These are phyloP conservation scores for Delphinella strobiligena DNA, from an alignment of 2,329 filamentous ascomycete genomes.

Conservation along the genomic window DNA sequence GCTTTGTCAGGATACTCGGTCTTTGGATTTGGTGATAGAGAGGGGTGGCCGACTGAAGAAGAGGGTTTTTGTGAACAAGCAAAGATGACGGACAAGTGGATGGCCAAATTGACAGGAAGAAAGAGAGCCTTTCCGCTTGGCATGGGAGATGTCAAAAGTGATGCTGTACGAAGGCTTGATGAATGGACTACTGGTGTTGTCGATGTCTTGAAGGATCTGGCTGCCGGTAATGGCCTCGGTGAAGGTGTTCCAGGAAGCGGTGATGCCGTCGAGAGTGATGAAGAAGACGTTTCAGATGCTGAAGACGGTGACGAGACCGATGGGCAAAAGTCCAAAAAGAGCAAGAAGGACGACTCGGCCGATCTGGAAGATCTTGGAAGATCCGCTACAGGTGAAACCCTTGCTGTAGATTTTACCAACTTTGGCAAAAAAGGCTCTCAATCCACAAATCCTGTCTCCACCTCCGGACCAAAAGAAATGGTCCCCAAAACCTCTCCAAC, in stretches of 20 bases:
- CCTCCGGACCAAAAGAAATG: constrained; percentile 66
- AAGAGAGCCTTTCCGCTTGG: constrained; percentile 84
- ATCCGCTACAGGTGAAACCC: constrained; percentile 29
- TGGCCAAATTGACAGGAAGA: constrained; percentile 82
- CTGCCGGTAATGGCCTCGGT: constrained; percentile 42
- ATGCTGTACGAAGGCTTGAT: constrained; percentile 51
- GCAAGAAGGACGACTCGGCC: constrained; percentile 27
- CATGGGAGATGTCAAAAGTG: constrained; percentile 72
- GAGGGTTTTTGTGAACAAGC: constrained; percentile 92
- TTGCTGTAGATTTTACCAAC: constrained; percentile 81
- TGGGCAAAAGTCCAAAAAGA: constrained; percentile 13
- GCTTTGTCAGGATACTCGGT: constrained; percentile 75
- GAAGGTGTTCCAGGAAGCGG: constrained; percentile 68
- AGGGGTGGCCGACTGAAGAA: constrained; percentile 83
- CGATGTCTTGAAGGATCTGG: constrained; percentile 53
- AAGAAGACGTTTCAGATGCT: constrained; percentile 52
- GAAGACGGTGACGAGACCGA: constrained; percentile 26
- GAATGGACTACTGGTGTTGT: constrained; percentile 71
- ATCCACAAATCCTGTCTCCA: constrained; percentile 24
- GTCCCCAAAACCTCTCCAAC: constrained; percentile 85
- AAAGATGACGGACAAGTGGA: constrained; percentile 83
- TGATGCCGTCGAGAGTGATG: constrained; percentile 72
- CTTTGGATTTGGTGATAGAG: constrained; percentile 83
- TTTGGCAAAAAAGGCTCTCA: constrained; percentile 41
- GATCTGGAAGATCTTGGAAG: constrained; percentile 74